Evolutionary conservation across 805 yeast genomes (phyloP).

Genomic region (Metschnikowia cerradonensis): DNA sequence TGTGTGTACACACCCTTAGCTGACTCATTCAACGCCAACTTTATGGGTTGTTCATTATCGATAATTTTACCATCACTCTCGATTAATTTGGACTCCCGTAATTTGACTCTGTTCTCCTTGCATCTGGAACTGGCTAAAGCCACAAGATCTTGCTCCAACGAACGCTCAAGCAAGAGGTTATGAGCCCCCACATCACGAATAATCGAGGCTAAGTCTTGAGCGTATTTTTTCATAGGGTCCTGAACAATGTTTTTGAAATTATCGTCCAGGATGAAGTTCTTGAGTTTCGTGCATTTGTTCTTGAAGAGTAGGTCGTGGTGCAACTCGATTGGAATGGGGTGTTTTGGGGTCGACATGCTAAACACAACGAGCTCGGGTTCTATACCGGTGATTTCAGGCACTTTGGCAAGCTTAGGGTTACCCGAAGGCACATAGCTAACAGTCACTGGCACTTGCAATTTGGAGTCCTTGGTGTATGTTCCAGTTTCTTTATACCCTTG

Average conservation of each 20-base stretch:
- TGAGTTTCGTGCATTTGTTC: constrained; percentile 15
- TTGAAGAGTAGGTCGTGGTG: constrained; percentile 34
- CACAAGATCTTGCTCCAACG: constrained; percentile 27
- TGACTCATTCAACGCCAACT: constrained; percentile 4
- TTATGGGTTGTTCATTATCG: neutral
- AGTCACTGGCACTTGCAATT: constrained; percentile 27
- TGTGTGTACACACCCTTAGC: constrained; percentile 17
- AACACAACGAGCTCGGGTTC: constrained; percentile 29
- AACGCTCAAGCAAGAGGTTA: constrained; percentile 25
- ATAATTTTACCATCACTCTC: constrained; percentile 20
- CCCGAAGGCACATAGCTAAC: constrained; percentile 23
- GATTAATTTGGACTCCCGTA: constrained; percentile 19
- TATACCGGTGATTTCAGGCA: constrained; percentile 12
- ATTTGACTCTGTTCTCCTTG: constrained; percentile 25
- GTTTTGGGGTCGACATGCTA: constrained; percentile 27
- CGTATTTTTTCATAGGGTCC: constrained; percentile 29
- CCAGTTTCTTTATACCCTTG: constrained; percentile 7
- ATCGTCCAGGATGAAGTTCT: constrained; percentile 18
- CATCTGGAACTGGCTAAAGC: constrained; percentile 29
- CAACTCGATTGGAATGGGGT: constrained; percentile 34
- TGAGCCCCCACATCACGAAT: constrained; percentile 23
- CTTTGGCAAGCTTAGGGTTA: constrained; percentile 10
- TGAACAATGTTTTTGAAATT: constrained; percentile 31
- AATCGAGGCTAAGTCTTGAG: constrained; percentile 24
- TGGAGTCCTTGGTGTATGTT: constrained; percentile 10